phyloP scores from a whole-genome alignment of 352 stramenopile species.

The Phytophthora colocasiae region DNA sequence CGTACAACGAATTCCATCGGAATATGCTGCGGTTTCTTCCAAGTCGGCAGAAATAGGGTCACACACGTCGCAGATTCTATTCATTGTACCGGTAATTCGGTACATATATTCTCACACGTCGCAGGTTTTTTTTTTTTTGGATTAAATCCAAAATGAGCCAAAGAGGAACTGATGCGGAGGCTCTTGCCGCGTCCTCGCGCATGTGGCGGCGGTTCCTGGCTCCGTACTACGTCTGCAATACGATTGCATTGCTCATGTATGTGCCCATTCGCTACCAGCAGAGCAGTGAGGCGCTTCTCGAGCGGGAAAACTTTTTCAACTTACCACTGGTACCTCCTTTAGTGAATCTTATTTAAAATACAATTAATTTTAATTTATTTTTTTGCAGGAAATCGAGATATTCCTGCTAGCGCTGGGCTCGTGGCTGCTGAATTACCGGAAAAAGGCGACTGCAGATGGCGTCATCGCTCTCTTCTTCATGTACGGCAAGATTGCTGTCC shows the following conservation, averaged over 20 bases:
- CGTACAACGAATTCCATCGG: conserved; percentile 52
- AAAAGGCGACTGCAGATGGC: conserved; percentile 74
- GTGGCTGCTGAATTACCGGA: conserved; percentile 77
- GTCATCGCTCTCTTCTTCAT: conserved; percentile 73
- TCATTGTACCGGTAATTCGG: neutral
- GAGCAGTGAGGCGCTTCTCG: conserved; percentile 47
- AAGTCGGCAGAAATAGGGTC: neutral
- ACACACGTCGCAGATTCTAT: conserved; percentile 10
- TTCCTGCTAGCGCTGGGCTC: conserved; percentile 63
- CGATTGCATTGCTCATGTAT: conserved; percentile 64
- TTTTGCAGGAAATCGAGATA: conserved; percentile 73
- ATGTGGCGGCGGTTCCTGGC: conserved; percentile 63
- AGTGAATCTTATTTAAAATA: conserved; percentile 8
- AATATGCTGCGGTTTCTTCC: too few relatives aligned
- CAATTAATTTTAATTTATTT: conserved; percentile 6
- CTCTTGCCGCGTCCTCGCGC: conserved; percentile 1
- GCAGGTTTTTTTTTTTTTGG: too few relatives aligned
- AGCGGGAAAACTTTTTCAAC: conserved; percentile 71
- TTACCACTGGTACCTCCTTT: conserved; percentile 52
- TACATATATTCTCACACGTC: neutral
- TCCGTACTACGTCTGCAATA: conserved; percentile 80
- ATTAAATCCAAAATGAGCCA: too few relatives aligned
- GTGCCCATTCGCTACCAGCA: conserved; percentile 50
- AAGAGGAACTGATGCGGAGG: neutral
- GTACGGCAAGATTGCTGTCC: conserved; percentile 70